Evolutionary conservation across 2,329 filamentous ascomycete species (phyloP).

Genomic region (Diplodia intermedia): DNA sequence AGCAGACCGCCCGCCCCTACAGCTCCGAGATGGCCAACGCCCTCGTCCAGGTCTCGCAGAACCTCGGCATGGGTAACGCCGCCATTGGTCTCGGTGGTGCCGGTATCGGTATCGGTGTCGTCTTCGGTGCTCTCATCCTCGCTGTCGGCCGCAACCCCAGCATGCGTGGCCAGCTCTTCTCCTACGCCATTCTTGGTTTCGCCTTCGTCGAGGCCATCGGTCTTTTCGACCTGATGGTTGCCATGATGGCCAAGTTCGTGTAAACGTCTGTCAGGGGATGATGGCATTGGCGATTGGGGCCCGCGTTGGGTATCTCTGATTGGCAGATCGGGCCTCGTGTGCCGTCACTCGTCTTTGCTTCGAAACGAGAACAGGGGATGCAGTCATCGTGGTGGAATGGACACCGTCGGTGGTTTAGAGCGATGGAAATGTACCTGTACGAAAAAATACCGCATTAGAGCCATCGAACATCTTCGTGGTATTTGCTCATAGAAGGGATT

Average conservation of each 20-base stretch:
- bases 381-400: constrained; percentile 30
- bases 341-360: constrained; percentile 16
- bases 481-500: constrained; percentile 33
- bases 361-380: constrained; percentile 28
- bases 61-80: constrained; percentile 79
- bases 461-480: constrained; percentile 31
- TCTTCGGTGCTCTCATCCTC: constrained; percentile 88
- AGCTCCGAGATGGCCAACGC: constrained; percentile 87
- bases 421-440: constrained; percentile 32
- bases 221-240: constrained; percentile 62
- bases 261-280: constrained; percentile 32
- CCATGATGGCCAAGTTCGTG: constrained; percentile 35
- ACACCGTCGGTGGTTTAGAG: constrained; percentile 29
- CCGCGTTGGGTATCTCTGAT: constrained; percentile 22
- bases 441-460: constrained; percentile 33
- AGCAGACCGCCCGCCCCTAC: constrained; percentile 72
- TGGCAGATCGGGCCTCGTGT: constrained; percentile 30
- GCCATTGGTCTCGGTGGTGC: constrained; percentile 92
- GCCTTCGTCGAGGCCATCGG: constrained; percentile 92
- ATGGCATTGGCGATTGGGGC: constrained; percentile 19
- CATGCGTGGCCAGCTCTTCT: constrained; percentile 94
- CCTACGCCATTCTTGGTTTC: constrained; percentile 94
- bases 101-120: constrained; percentile 94
- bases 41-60: constrained; percentile 90
- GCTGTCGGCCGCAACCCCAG: constrained; percentile 93